Evolutionary conservation across 192 early-diverging fungal species (phyloP), one percentile per base, ranked within the genome.

Genomic region (Mortierella hygrophila): DNA sequence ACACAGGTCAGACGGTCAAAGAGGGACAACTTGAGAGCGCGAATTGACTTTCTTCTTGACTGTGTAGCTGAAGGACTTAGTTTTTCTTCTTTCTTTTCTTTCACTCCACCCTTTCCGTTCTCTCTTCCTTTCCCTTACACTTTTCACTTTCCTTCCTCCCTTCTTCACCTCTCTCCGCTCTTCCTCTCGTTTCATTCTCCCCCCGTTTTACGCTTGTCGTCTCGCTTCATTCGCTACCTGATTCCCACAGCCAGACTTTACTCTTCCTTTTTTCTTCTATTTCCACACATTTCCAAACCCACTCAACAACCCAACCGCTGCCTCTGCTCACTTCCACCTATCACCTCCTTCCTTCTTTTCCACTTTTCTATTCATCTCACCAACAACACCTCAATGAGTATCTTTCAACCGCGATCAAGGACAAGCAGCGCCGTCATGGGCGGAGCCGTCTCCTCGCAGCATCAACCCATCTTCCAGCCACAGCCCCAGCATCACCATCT

Each of bases 341-440:
- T 11, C 60, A 57, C 11, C 47, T 6, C 26, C 10, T 32, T 11
- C 60, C 32, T 65, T 65, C 29, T 13, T 32, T 32, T 29, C 23
- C 23, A 35, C 35, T 35, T 32, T 35, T 32, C 1, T 15, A 32
- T 32, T 32, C 13, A 65, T 15, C 10, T 26, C 9, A 35, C 10
- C n/a, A 26, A 71, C 7, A 71, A 71, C 1, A 70, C 42, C 6
- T n/a, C 63, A 42, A 74, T 72, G 78, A 80, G 78, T 49, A 38
- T 80, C 55, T 80, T 80, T 49, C 72, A 72, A 68, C 72, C 78
- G 49, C 46, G 77, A 72, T 79, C 77, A 32, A 79, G 77, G 77
- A 72, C 68, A 7, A 72, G 68, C 69, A 79, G 77, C 70, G 21
- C 40, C 32, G 78, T 41, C 29, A 46, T 52, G 47, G 68, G 77